Percentiles rank a stretch among this genome's conserved stretches.
Evolutionary conservation across 148 eudicot genomes (phyloP).

Genomic region (Simmondsia chinensis): DNA sequence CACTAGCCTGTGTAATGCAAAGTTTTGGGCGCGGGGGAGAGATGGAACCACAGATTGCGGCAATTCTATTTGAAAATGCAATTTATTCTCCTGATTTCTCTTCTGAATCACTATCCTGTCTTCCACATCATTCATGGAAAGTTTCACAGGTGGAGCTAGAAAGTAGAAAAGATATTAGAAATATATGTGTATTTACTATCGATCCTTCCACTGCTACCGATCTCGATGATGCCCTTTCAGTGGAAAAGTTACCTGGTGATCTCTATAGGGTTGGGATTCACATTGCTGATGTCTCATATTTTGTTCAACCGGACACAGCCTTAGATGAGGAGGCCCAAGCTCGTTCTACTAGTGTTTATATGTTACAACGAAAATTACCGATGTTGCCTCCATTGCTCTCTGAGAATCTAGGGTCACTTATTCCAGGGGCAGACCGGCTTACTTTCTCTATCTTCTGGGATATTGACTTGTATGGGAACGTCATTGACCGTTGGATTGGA

Average conservation of each 20-base stretch:
- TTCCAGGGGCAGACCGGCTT: conserved; percentile 86
- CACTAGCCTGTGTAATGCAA: conserved; percentile 46
- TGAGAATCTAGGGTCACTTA: conserved; percentile 75
- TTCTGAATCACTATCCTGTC: conserved; percentile 51
- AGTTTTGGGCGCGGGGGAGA: conserved; percentile 79
- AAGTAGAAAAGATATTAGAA: conserved; percentile 61
- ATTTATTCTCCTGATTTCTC: conserved; percentile 55
- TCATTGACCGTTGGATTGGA: conserved; percentile 76
- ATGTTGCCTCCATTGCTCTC: conserved; percentile 83
- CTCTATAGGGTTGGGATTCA: conserved; percentile 75
- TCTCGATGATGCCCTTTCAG: conserved; percentile 91
- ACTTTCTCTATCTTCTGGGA: conserved; percentile 89
- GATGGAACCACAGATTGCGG: conserved; percentile 60
- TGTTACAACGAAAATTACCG: conserved; percentile 49
- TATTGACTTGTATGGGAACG: conserved; percentile 42
- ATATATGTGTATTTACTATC: conserved; percentile 70
- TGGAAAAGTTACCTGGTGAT: conserved; percentile 48
- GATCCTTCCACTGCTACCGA: conserved; percentile 89
- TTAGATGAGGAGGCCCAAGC: conserved; percentile 67
- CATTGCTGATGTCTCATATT: conserved; percentile 84
- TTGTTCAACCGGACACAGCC: conserved; percentile 70
- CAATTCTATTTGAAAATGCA: conserved; percentile 66
- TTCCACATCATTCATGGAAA: conserved; percentile 56
- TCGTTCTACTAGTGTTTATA: conserved; percentile 74
- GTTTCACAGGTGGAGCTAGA: conserved; percentile 42